Conservation (phyloP, 768 basidiomycete species). For the Chalciporus pseudorubinellus region DNA sequence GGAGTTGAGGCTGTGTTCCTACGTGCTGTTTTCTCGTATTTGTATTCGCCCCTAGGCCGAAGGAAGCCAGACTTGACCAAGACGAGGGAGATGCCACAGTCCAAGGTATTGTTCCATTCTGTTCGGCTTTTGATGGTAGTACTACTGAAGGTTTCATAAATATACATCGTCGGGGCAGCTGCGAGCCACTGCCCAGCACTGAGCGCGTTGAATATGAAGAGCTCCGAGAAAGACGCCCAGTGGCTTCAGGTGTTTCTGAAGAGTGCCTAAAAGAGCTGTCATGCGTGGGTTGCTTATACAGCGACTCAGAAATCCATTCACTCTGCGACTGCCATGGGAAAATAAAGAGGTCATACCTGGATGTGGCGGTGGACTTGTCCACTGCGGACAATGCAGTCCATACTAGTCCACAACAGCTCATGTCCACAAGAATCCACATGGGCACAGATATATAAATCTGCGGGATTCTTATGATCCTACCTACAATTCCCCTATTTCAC, state of each 20-base stretch:
- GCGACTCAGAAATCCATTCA: background rate
- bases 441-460: slow-evolving; percentile 12
- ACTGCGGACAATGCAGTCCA: slow-evolving; percentile 16
- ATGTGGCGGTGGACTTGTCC: slow-evolving; percentile 5
- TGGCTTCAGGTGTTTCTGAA: background rate
- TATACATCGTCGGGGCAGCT: background rate
- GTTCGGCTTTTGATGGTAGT: background rate
- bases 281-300: background rate
- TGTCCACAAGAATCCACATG: slow-evolving; percentile 4
- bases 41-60: slow-evolving; percentile 1
- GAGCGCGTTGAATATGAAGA: background rate
- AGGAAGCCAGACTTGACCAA: slow-evolving; percentile 9
- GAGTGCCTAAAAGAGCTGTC: slow-evolving; percentile 9
- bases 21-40: slow-evolving; percentile 20
- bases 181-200: background rate
- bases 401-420: slow-evolving; percentile 8
- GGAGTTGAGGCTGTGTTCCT: no score
- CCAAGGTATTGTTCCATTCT: background rate
- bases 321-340: background rate
- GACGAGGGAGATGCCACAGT: background rate
- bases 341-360: background rate
- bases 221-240: background rate
- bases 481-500: no score
- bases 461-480: background rate
- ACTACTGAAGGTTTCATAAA: background rate